Evolutionary conservation across 495 filamentous ascomycete genomes (phyloP).

Genomic region (Neurospora pannonica): DNA sequence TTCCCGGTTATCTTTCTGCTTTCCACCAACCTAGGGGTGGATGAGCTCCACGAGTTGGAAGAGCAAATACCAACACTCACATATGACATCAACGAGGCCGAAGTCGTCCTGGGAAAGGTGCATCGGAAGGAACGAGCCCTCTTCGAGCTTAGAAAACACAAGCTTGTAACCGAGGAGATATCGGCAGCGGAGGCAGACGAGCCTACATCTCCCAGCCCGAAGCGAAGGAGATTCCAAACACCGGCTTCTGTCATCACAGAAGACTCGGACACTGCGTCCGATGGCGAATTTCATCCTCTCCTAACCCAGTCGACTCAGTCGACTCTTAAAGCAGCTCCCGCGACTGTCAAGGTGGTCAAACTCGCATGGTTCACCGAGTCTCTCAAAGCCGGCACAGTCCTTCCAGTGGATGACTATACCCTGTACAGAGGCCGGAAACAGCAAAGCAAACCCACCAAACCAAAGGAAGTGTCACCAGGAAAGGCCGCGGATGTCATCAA

Average conservation of each 20-base stretch:
- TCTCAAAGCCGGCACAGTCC: constrained; percentile 36
- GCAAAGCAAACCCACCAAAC: constrained; percentile 6
- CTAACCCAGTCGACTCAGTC: background rate
- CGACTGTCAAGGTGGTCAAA: constrained; percentile 57
- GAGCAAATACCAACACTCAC: constrained; percentile 57
- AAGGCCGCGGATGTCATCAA: constrained; percentile 20
- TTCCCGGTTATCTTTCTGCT: constrained; percentile 71
- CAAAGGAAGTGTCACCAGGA: constrained; percentile 3
- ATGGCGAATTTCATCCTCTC: constrained; percentile 10
- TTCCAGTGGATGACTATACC: constrained; percentile 53
- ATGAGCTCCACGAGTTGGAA: constrained; percentile 54
- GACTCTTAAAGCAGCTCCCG: background rate
- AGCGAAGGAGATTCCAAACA: constrained; percentile 25
- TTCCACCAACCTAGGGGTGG: constrained; percentile 52
- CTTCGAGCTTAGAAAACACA: constrained; percentile 62
- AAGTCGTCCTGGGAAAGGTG: constrained; percentile 64
- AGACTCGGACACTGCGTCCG: constrained; percentile 32
- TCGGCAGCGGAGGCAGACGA: constrained; percentile 1
- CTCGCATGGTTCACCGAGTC: constrained; percentile 67
- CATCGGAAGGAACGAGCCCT: constrained; percentile 57
- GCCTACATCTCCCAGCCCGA: constrained; percentile 16
- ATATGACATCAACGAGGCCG: constrained; percentile 62
- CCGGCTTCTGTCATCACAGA: constrained; percentile 11
- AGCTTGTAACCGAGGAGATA: constrained; percentile 53
- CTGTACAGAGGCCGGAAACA: constrained; percentile 53